Conservation (phyloP, 768 basidiomycete genomes). For the Antrodiella citrinella region DNA sequence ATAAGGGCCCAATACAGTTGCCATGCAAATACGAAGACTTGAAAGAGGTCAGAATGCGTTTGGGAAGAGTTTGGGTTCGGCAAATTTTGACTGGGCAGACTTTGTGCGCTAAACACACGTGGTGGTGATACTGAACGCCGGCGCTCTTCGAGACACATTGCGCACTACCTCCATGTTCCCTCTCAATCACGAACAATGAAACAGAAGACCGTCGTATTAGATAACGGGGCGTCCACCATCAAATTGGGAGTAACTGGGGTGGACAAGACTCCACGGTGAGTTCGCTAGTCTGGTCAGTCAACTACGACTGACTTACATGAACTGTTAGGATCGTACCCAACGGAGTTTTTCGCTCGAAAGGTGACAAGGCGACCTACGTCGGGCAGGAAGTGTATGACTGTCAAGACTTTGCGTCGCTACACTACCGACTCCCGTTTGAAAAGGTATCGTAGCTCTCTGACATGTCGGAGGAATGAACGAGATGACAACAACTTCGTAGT, state of each 20-base stretch:
- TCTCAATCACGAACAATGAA: slow-evolving; percentile 9
- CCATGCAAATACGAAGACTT: too few species aligned
- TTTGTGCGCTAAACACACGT: too few species aligned
- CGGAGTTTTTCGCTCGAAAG: slow-evolving; percentile 77
- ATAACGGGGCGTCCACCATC: slow-evolving; percentile 82
- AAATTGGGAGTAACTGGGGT: slow-evolving; percentile 56
- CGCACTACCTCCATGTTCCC: not conserved
- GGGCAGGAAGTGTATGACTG: slow-evolving; percentile 80
- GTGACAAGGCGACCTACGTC: slow-evolving; percentile 74
- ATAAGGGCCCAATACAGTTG: too few species aligned
- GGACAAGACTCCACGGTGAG: slow-evolving; percentile 20
- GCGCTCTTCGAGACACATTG: too few species aligned
- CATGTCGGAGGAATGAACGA: slow-evolving; percentile 3
- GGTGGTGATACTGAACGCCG: too few species aligned
- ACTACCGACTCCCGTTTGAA: slow-evolving; percentile 82
- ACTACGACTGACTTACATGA: not conserved
- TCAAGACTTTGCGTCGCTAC: slow-evolving; percentile 71
- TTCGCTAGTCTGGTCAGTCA: slow-evolving; percentile 12
- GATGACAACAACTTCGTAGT: slow-evolving; percentile 14
- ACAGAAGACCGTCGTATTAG: slow-evolving; percentile 53
- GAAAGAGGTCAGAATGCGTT: too few species aligned
- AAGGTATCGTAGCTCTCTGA: slow-evolving; percentile 41
- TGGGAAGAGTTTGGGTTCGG: too few species aligned
- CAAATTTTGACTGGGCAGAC: too few species aligned
- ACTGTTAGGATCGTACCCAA: slow-evolving; percentile 64